Conservation (phyloP, 1,139 yeast genomes). For the Blastobotrys malaysiensis region DNA sequence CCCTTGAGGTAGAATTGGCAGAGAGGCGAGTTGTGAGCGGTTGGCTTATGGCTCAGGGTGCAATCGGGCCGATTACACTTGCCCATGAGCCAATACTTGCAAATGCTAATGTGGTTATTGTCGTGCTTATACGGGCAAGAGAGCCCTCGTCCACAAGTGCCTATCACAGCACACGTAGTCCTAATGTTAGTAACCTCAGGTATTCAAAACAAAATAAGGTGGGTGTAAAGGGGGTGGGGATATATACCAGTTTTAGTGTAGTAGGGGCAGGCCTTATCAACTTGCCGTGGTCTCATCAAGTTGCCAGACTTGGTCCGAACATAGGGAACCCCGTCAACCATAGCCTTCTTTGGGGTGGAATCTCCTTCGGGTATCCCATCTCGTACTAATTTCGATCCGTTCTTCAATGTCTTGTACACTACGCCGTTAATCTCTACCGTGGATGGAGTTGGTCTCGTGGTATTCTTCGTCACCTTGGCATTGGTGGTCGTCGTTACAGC, state of each 20-base stretch:
- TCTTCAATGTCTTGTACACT: constrained; percentile 18
- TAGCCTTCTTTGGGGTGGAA: constrained; percentile 23
- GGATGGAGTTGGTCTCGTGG: neutral
- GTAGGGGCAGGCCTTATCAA: constrained; percentile 25
- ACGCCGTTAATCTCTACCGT: constrained; percentile 25
- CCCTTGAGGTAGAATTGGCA: constrained; percentile 51
- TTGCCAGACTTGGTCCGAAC: constrained; percentile 29
- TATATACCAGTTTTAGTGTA: constrained; percentile 33
- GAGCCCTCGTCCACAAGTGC: constrained; percentile 49
- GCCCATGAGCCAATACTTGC: constrained; percentile 46
- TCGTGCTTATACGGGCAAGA: constrained; percentile 55
- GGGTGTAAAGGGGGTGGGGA: neutral
- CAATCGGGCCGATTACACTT: constrained; percentile 50
- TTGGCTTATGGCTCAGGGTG: constrained; percentile 50
- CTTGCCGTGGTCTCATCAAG: constrained; percentile 15
- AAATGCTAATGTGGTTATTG: constrained; percentile 46
- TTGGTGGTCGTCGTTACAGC: neutral
- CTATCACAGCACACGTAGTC: constrained; percentile 28
- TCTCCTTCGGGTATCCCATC: constrained; percentile 8
- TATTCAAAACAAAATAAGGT: constrained; percentile 1
- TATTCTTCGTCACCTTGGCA: neutral
- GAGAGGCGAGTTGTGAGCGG: constrained; percentile 59
- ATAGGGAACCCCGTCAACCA: constrained; percentile 26
- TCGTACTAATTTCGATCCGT: constrained; percentile 24
- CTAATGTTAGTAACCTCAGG: constrained; percentile 5